phyloP scores from a whole-genome alignment of 306 rosid genomes.

The Lagenaria siceraria region DNA sequence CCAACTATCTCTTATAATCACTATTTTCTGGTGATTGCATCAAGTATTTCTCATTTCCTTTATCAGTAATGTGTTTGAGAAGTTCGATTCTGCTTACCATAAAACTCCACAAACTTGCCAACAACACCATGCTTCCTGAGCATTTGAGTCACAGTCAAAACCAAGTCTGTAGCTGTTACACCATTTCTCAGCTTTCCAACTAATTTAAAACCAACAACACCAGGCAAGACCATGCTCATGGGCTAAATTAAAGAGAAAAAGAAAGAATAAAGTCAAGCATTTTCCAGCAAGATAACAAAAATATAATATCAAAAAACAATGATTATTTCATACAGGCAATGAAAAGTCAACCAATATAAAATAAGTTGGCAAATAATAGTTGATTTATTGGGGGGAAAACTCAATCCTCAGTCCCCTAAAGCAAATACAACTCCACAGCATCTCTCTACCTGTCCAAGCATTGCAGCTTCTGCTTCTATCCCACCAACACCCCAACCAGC shows the following conservation, averaged over 20 bases:
- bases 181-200: conserved; percentile 70
- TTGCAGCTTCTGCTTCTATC: conserved; percentile 94
- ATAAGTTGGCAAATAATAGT: not conserved
- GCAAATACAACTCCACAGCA: not conserved
- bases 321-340: not conserved
- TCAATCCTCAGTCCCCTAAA: not conserved
- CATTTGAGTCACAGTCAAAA: conserved; percentile 88
- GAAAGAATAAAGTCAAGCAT: not conserved
- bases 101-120: conserved; percentile 92
- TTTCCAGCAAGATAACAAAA: not conserved
- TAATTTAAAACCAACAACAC: conserved; percentile 90
- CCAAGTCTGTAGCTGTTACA: conserved; percentile 95
- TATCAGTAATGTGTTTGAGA: not conserved
- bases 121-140: conserved; percentile 96
- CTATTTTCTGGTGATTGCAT: not conserved
- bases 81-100: conserved; percentile 35
- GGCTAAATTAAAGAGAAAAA: conserved; percentile 38
- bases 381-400: not conserved
- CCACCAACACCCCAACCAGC: conserved; percentile 99
- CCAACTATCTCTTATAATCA: not conserved
- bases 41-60: not conserved
- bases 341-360: not conserved
- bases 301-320: not conserved
- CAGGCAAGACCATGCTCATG: conserved; percentile 99
- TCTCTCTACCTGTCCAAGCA: conserved; percentile 86